A percentile compares a stretch with the other conserved stretches of the same genome.
Evolutionary conservation across 306 rosid species (phyloP).

Genomic region (Quercus parvula): DNA sequence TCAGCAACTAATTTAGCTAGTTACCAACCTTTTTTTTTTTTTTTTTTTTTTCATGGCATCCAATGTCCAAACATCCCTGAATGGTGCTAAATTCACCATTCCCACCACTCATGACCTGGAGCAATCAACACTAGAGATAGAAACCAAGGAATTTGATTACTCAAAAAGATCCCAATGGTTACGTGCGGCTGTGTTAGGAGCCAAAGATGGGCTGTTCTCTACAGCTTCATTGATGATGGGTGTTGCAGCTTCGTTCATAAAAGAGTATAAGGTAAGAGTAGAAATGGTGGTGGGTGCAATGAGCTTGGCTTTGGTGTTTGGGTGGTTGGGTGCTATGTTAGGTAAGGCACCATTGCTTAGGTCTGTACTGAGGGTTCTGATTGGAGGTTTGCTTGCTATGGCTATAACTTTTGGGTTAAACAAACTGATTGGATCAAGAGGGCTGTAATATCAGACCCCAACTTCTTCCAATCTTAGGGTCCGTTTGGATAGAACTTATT

Average conservation of each 20-base stretch:
- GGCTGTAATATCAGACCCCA: too few relatives aligned
- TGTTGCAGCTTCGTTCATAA: slow-evolving; percentile 77
- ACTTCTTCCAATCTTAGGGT: too few relatives aligned
- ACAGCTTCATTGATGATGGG: slow-evolving; percentile 98
- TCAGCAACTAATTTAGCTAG: too few relatives aligned
- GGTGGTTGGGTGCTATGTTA: slow-evolving; percentile 68
- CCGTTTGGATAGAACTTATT: too few relatives aligned
- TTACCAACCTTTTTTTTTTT: too few relatives aligned
- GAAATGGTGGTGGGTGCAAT: slow-evolving; percentile 60
- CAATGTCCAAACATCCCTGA: too few relatives aligned
- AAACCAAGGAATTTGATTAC: too few relatives aligned
- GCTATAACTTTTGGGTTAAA: slow-evolving; percentile 74
- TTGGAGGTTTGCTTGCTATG: slow-evolving; percentile 97
- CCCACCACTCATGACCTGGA: too few relatives aligned
- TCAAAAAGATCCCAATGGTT: slow-evolving; percentile 85
- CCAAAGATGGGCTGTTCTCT: slow-evolving; percentile 89
- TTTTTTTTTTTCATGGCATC: too few relatives aligned
- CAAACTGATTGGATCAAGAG: slow-evolving; percentile 51
- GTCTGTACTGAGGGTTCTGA: slow-evolving; percentile 50
- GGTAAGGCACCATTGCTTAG: slow-evolving; percentile 64
- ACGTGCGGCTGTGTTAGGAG: slow-evolving; percentile 85
- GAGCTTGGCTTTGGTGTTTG: slow-evolving; percentile 69
- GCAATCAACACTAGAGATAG: too few relatives aligned
- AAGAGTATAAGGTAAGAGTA: slow-evolving; percentile 54
- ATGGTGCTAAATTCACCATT: too few relatives aligned